Base-by-base conservation (phyloP, 176 grass and related monocot genomes). In the Paspalum notatum region DNA sequence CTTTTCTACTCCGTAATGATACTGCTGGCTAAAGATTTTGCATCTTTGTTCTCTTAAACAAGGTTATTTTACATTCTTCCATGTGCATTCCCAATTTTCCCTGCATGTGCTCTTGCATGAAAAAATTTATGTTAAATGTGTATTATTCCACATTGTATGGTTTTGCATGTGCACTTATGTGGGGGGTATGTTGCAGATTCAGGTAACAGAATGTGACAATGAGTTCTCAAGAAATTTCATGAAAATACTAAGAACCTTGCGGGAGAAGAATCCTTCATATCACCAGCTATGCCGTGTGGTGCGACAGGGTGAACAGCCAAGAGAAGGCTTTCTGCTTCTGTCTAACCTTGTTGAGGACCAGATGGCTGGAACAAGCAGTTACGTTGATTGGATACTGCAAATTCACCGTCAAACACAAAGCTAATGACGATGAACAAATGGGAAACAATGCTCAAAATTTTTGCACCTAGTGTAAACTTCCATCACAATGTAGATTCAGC, bases 291-390 rank as follows among this genome's bases (percentile, higher is more conserved):
- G 89, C n/a, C 91, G 87, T 3, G 85, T 96, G 25, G 86, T 99
- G 79, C 90, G 91, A 50, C 91, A 99, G 66, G 93, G 93, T 15
- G 97, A 99, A 81, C 95, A 95, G 51, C 97, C 97, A 64, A 96
- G 97, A 75, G 93, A 99, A 79, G 84, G 87, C 62, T 88, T 91
- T 71, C 83, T 99, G 80, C 76, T 99, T 90, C 87, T 96, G 26
- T 85, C 86, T 53, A 99, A 93, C 72, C 89, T 99, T 12, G 61
- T 93, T 3, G 97, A 99, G 78, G 97, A 99, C 75, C 97, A 95
- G 86, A 88, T 86, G 81, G 68, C 86, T 12, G 92, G 90, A 83
- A 86, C 84, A 20, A 85, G 87, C 51, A 86, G 93, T 58, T 99
- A 93, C 12, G 77, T 91, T 8, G 95, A 98, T 78, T 99, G 97